phyloP scores from a whole-genome alignment of 352 stramenopile species.

The Globisporangium lucens region DNA sequence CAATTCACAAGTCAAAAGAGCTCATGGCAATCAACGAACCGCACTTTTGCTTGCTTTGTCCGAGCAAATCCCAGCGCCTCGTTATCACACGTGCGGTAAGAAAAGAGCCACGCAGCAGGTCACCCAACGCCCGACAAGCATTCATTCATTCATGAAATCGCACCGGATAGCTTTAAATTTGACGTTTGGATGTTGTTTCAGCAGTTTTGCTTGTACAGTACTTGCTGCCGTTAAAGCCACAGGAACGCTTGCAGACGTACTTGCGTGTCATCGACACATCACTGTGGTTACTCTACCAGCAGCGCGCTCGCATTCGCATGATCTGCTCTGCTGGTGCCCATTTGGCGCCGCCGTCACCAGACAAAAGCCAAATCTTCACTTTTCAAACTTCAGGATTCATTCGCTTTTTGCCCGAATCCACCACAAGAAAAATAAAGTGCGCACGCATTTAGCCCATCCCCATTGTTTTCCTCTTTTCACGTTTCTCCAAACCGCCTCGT shows the following conservation, averaged over 20 bases:
- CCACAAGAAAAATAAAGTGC: conserved; percentile 14
- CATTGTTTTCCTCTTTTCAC: background rate
- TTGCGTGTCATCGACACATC: too few species aligned
- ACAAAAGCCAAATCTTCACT: too few species aligned
- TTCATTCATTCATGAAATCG: background rate
- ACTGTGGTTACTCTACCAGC: too few species aligned
- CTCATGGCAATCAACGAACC: background rate
- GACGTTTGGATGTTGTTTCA: background rate
- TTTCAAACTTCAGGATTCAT: conserved; percentile 6
- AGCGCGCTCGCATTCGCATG: too few species aligned
- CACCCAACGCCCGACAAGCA: background rate
- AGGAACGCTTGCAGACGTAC: too few species aligned
- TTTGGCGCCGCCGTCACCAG: too few species aligned
- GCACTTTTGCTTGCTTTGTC: background rate
- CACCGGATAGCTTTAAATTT: background rate
- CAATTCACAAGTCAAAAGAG: background rate
- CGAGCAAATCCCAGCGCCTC: background rate
- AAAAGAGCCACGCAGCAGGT: background rate
- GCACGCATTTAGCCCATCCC: conserved; percentile 8
- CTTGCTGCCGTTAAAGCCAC: too few species aligned
- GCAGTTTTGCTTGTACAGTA: too few species aligned
- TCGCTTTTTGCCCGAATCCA: background rate
- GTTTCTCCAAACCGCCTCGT: background rate
- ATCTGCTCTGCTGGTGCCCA: too few species aligned
- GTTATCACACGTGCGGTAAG: background rate